phyloP scores from a whole-genome alignment of 2,329 filamentous ascomycete species.

The Alternaria novae-zelandiae region DNA sequence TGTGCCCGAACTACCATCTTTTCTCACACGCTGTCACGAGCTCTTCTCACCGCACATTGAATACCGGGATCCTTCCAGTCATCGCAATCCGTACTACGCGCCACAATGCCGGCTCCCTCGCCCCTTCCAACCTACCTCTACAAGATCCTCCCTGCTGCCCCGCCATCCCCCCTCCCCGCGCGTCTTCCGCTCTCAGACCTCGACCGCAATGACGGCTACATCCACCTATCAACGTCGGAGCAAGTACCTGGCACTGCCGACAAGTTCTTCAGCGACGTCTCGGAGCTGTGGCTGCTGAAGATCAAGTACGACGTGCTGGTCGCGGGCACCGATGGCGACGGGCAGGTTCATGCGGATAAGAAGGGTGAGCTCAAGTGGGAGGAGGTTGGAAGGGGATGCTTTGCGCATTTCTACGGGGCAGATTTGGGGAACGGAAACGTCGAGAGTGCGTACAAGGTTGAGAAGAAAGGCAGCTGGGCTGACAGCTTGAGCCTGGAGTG shows the following conservation, averaged over 20 bases:
- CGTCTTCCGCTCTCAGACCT: conserved; percentile 65
- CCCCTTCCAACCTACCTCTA: conserved; percentile 56
- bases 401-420: conserved; percentile 64
- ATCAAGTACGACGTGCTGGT: conserved; percentile 56
- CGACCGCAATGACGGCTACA: conserved; percentile 66
- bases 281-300: conserved; percentile 61
- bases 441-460: conserved; percentile 55
- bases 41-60: not conserved
- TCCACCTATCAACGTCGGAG: conserved; percentile 64
- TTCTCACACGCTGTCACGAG: not conserved
- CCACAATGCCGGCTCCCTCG: conserved; percentile 39
- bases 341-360: conserved; percentile 26
- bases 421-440: conserved; percentile 63
- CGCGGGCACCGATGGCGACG: conserved; percentile 38
- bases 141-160: conserved; percentile 64
- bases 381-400: conserved; percentile 53
- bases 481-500: conserved; percentile 42
- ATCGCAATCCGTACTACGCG: not conserved
- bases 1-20: not conserved
- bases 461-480: conserved; percentile 58
- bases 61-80: not conserved
- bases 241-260: conserved; percentile 53
- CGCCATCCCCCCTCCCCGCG: conserved; percentile 61
- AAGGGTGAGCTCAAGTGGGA: conserved; percentile 61
- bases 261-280: conserved; percentile 41